These are phyloP conservation scores for Salix viminalis DNA, from an alignment of 345 rosid species.

Conservation along the genomic window DNA sequence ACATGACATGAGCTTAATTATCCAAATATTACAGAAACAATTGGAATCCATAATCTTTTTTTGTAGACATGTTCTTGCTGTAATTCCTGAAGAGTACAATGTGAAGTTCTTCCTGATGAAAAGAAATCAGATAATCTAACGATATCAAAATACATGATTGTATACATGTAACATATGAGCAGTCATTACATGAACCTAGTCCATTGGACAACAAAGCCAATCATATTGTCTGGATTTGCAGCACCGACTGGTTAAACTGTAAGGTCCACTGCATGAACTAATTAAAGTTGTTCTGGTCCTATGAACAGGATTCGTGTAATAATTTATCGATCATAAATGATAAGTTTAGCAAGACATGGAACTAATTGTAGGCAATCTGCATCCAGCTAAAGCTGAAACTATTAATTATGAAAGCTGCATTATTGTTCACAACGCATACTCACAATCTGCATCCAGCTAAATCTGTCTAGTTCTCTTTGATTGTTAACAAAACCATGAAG, in stretches of 20 bases:
- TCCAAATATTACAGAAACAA: background rate
- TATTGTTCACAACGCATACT: conserved; percentile 15
- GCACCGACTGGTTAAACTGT: no score
- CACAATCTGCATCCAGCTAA: no score
- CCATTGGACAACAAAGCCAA: conserved; percentile 32
- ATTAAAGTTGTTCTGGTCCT: background rate
- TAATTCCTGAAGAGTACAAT: conserved; percentile 78
- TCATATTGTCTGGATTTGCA: no score
- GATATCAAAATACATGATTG: background rate
- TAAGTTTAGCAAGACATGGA: background rate
- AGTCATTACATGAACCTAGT: no score
- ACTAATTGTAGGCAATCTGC: background rate
- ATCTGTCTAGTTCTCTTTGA: conserved; percentile 35
- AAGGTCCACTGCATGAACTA: conserved; percentile 52
- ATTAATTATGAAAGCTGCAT: background rate
- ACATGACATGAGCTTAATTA: no score
- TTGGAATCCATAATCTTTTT: conserved; percentile 53
- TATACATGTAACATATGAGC: background rate
- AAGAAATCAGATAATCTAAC: background rate
- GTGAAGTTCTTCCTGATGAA: conserved; percentile 77
- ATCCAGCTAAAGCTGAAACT: background rate
- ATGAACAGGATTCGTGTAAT: no score
- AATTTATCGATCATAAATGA: background rate
- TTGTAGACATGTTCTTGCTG: conserved; percentile 66
- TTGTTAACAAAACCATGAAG: conserved; percentile 40